Base-by-base conservation (phyloP, 441 rosid species). In the Gossypium armourianum region DNA sequence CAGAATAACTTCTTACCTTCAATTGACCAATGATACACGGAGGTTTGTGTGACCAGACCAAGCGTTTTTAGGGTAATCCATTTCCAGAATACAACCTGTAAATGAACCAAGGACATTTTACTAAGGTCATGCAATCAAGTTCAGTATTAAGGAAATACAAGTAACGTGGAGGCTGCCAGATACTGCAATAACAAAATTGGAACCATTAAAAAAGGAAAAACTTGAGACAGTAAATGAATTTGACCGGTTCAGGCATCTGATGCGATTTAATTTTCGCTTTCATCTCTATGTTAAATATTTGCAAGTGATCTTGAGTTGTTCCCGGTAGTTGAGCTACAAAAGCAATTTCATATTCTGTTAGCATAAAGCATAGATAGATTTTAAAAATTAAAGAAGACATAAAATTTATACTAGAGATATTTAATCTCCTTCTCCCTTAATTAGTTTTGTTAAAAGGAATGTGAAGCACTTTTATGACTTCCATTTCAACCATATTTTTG, bases 211-310 rank as follows among this genome's bases (percentile, higher is more conserved):
- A 29, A 13, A n/a, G 2, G 15, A 2, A 58, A 9, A 1, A 59
- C 15, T 3, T 4, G 28, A 36, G 19, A 12, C 19, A 40, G 58
- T 32, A 69, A 68, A 69, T 53, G 69, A 59, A 23, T 20, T 26
- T 77, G 71, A 88, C 99, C 90, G 88, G 97, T 86, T 96, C 99
- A 63, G 97, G 90, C 99, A 95, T 95, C 85, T 92, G 99, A 83
- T 91, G 89, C 2, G 98, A 92, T 70, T 95, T 96, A 77, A 96
- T 83, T 82, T 96, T 96, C 17, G 98, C 84, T 78, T 96, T 96
- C 87, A 88, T 77, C 87, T 96, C 99, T 49, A 93, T 96, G 77
- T 96, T 93, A 81, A 96, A 93, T 83, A 93, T 93, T 85, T 96
- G 99, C 59, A 96, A 80, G 79, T 96, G 99, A 83, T 96, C 99